Conservation (phyloP, 2,329 filamentous ascomycete genomes). For the Fusarium anguioides region DNA sequence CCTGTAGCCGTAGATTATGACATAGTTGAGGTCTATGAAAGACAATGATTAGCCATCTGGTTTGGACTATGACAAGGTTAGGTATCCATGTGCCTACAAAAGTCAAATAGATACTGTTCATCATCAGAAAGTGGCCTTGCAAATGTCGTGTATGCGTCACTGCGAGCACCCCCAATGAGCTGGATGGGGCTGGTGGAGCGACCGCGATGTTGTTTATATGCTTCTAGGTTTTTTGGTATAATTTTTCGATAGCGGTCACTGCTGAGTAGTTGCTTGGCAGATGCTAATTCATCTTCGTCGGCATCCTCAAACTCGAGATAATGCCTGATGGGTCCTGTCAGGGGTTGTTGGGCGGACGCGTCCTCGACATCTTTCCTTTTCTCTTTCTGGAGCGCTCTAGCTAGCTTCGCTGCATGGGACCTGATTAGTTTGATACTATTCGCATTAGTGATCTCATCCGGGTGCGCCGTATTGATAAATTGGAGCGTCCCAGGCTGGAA, state of each 20-base stretch:
- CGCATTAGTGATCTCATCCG: background rate
- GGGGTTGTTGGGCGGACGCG: too few relatives aligned
- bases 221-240: background rate
- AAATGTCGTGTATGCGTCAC: background rate
- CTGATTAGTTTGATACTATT: constrained; percentile 10
- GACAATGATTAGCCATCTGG: background rate
- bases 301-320: background rate
- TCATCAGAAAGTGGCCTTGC: constrained; percentile 14
- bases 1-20: constrained; percentile 13
- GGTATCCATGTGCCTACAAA: background rate
- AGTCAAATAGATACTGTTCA: constrained; percentile 23
- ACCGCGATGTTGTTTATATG: background rate
- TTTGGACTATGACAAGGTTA: too few relatives aligned
- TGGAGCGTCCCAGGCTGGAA: background rate
- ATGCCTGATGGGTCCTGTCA: background rate
- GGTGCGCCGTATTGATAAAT: constrained; percentile 11
- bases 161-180: constrained; percentile 1
- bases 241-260: background rate
- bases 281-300: background rate
- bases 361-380: background rate
- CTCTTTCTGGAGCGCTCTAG: background rate
- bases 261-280: too few relatives aligned
- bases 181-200: background rate
- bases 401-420: constrained; percentile 8
- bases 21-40: background rate